Evolutionary conservation across 202 grass and related monocot species (phyloP).

Genomic region (Elaeis oleifera): DNA sequence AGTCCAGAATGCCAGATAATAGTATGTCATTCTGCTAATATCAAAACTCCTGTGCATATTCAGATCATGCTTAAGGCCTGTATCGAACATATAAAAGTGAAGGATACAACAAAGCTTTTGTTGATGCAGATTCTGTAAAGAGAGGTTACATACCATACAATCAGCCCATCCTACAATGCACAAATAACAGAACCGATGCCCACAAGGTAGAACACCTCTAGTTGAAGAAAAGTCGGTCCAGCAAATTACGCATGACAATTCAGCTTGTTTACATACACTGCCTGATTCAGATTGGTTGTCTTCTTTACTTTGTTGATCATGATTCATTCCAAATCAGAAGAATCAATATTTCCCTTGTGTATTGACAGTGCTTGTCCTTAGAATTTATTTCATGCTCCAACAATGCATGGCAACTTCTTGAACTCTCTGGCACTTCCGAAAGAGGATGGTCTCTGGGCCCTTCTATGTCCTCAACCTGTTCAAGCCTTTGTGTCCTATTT

Average conservation of each 20-base stretch:
- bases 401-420: conserved; percentile 21
- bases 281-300: conserved; percentile 4
- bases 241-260: conserved; percentile 89
- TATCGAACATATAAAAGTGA: no score
- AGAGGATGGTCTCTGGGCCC: conserved; percentile 6
- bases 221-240: conserved; percentile 78
- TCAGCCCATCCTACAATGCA: conserved; percentile 86
- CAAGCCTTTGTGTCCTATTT: conserved; percentile 15
- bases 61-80: no score
- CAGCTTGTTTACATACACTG: conserved; percentile 31
- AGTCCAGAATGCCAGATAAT: no score
- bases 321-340: conserved; percentile 14
- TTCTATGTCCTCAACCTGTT: conserved; percentile 1
- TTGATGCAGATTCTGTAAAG: no score
- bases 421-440: conserved; percentile 1
- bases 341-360: conserved; percentile 8
- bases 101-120: no score
- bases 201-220: conserved; percentile 86
- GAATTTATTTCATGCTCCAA: conserved; percentile 27
- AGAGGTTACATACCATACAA: conserved; percentile 41
- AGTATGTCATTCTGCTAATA: no score
- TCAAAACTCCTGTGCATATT: no score
- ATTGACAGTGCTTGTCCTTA: conserved; percentile 28
- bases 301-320: conserved; percentile 24
- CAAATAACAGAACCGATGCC: conserved; percentile 86